Conservation (phyloP, 2,329 filamentous ascomycete species). For the Penicillium vulpinum region DNA sequence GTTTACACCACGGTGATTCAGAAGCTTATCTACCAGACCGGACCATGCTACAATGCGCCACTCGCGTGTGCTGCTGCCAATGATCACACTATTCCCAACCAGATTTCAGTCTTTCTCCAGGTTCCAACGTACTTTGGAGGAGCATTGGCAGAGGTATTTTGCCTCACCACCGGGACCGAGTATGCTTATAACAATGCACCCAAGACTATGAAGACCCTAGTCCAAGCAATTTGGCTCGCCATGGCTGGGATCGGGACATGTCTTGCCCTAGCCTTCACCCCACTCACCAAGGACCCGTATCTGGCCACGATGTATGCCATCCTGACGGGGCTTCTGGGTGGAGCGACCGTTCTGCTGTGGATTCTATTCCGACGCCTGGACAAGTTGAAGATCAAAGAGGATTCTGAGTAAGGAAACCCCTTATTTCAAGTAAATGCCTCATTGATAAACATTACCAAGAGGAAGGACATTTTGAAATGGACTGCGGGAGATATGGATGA, state of each 20-base stretch:
- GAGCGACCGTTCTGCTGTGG: not conserved
- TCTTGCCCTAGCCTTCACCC: not conserved
- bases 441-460: not conserved
- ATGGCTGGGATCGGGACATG: not conserved
- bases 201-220: not conserved
- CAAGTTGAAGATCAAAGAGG: not conserved
- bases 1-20: not conserved
- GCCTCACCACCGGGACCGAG: not conserved
- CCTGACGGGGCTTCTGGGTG: not conserved
- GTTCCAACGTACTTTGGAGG: not conserved
- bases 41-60: not conserved
- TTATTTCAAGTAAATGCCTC: not conserved
- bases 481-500: not conserved
- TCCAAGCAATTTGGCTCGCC: not conserved
- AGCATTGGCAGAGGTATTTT: not conserved
- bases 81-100: not conserved
- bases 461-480: not conserved
- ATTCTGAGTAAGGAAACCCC: not conserved
- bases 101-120: not conserved
- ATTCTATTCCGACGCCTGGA: not conserved
- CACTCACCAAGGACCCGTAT: not conserved
- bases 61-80: not conserved
- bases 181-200: not conserved
- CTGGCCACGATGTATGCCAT: not conserved
- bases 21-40: not conserved